A percentile compares a stretch with the other conserved stretches of the same genome.
Evolutionary conservation across 805 yeast genomes (phyloP).

Genomic region (Saccharomycopsis malanga): DNA sequence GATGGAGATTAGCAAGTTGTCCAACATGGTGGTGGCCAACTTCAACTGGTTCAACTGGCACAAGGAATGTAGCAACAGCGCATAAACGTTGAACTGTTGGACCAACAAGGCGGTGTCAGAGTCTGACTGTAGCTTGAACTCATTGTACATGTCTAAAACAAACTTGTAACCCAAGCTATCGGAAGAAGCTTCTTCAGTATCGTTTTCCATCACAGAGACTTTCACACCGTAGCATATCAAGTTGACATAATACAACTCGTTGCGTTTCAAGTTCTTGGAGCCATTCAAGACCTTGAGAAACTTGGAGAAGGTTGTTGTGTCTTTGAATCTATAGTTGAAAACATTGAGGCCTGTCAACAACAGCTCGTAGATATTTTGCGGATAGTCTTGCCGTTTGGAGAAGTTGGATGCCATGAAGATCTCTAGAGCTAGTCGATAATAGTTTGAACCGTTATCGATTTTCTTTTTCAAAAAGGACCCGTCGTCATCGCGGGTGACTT

Average conservation of each 20-base stretch:
- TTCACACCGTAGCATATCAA: conserved; percentile 16
- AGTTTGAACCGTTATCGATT: conserved; percentile 19
- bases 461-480: conserved; percentile 1
- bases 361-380: conserved; percentile 15
- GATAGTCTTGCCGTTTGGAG: conserved; percentile 8
- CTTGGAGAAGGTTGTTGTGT: conserved; percentile 10
- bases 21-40: conserved; percentile 19
- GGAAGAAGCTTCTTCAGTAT: not conserved
- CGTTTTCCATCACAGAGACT: not conserved
- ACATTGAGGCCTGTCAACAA: conserved; percentile 17
- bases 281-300: conserved; percentile 10
- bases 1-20: conserved; percentile 13
- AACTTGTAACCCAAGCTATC: conserved; percentile 3
- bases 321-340: conserved; percentile 14
- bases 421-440: conserved; percentile 20
- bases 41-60: conserved; percentile 14
- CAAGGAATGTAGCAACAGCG: conserved; percentile 15
- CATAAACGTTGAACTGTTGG: conserved; percentile 19
- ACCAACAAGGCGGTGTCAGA: conserved; percentile 4
- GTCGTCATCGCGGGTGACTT: conserved; percentile 15
- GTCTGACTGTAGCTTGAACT: conserved; percentile 6
- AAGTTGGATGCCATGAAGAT: conserved; percentile 21
- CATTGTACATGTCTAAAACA: conserved; percentile 12
- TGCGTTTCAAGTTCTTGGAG: conserved; percentile 6
- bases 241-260: conserved; percentile 16